Evolutionary conservation across 2,329 filamentous ascomycete species (phyloP), one percentile per base, ranked within the genome.

Genomic region (Sarocladium strictum): DNA sequence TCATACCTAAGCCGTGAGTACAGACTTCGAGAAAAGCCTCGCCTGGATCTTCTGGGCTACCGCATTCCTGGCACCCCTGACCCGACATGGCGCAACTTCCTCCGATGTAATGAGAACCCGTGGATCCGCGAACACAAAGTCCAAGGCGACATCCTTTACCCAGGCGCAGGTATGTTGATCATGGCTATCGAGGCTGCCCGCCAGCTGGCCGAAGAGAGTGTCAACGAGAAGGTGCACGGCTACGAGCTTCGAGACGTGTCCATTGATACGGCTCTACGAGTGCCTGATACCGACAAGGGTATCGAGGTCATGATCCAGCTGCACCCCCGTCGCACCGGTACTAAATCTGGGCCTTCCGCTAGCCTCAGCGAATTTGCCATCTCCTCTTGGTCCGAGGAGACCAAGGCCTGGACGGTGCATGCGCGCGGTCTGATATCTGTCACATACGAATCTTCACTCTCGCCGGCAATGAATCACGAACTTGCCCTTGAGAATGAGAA

Each of bases 91-190:
- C 55, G 69, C 2, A 69, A 69, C 41, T 57, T 63, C 2, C 54
- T 73, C 2, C 35, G 53, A 0, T 49, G 64, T 2, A 59, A 61
- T 1, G 62, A 68, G 40, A 52, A 65, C 1, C 63, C 65, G 2
- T 72, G 69, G 69, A 40, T 72, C 7, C 50, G 53, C 1, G 65
- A 65, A 15, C 70, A 72, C 50, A 53, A 55, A 5, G 59, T 71
- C 10, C 58, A 63, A 19, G 59, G 58, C 1, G 55, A 61, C 10
- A 54, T 65, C 10, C 58, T 71, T 0, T 71, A 68, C 54, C 68
- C 69, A 1, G 63, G 55, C 9, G 65, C 69, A 1, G 69, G 61
- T 6, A 70, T 68, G 49, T 55, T 71, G 10, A 55, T 61, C 21
- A 68, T 69, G 63, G 67, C 63, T 17, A 59, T 62, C 3, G 68